Evolutionary conservation across 2,329 filamentous ascomycete genomes (phyloP).

Genomic region (Aspergillus phoenicis): DNA sequence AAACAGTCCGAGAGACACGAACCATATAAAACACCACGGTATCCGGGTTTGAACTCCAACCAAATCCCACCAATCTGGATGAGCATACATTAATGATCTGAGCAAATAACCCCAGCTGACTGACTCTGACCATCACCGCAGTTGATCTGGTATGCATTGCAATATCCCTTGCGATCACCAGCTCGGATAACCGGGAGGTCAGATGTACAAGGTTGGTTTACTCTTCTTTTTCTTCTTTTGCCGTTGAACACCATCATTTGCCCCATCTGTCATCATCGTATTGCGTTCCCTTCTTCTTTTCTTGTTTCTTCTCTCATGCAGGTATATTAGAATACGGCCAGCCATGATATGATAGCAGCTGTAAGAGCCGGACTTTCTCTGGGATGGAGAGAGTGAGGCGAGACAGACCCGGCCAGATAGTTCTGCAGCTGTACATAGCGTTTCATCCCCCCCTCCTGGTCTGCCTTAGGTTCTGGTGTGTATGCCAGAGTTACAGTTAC

Average conservation of each 20-base stretch:
- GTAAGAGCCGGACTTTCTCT: not conserved
- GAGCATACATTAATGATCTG: slow-evolving; percentile 21
- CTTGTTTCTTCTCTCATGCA: not conserved
- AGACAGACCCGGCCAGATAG: slow-evolving; percentile 11
- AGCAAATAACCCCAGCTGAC: slow-evolving; percentile 25
- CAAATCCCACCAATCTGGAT: slow-evolving; percentile 11
- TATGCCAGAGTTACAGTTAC: slow-evolving; percentile 13
- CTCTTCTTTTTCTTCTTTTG: slow-evolving; percentile 19
- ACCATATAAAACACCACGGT: slow-evolving; percentile 7
- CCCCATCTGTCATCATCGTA: not conserved
- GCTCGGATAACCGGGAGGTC: slow-evolving; percentile 15
- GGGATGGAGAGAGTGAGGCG: not conserved
- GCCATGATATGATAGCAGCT: slow-evolving; percentile 10
- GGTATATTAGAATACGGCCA: slow-evolving; percentile 4
- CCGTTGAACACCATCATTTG: not conserved
- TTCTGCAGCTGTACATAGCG: slow-evolving; percentile 27
- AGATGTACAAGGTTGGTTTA: slow-evolving; percentile 42
- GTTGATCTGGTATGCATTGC: slow-evolving; percentile 18
- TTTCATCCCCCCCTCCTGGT: slow-evolving; percentile 4
- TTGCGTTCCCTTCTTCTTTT: slow-evolving; percentile 6
- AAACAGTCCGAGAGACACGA: slow-evolving; percentile 15
- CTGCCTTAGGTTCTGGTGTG: slow-evolving; percentile 20
- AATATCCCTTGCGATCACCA: not conserved
- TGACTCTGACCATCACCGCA: slow-evolving; percentile 29
- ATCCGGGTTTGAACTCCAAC: not conserved